Evolutionary conservation across 2,329 filamentous ascomycete species (phyloP).

Genomic region (Colletotrichum eremochloae): DNA sequence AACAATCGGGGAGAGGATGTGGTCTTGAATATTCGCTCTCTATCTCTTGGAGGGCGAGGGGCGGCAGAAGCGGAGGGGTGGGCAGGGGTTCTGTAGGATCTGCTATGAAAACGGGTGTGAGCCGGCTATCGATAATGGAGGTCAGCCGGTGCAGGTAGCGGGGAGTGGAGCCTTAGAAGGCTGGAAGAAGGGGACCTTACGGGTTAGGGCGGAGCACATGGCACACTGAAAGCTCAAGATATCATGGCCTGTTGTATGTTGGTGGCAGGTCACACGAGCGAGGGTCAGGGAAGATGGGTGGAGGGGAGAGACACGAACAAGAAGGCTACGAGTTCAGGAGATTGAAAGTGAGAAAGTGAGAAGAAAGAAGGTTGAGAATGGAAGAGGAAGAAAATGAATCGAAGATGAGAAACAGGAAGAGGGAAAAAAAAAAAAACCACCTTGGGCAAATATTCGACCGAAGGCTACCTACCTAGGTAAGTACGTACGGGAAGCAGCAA

Average conservation of each 20-base stretch:
- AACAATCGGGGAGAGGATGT: conserved; percentile 18
- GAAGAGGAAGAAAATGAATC: conserved; percentile 4
- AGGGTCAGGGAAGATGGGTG: neutral
- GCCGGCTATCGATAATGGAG: conserved; percentile 40
- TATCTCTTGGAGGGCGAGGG: conserved; percentile 14
- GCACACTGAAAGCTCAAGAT: conserved; percentile 39
- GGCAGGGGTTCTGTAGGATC: conserved; percentile 33
- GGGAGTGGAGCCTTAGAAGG: conserved; percentile 35
- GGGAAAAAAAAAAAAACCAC: neutral
- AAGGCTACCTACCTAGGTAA: neutral
- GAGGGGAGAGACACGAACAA: neutral
- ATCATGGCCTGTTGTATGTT: conserved; percentile 28
- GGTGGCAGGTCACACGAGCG: conserved; percentile 37
- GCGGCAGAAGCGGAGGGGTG: conserved; percentile 23
- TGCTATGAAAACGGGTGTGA: conserved; percentile 36
- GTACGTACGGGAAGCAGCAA: conserved; percentile 5
- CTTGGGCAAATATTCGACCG: neutral
- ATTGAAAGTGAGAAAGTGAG: neutral
- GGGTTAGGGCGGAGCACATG: conserved; percentile 38
- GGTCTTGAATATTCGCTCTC: conserved; percentile 17
- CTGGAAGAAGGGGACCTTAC: conserved; percentile 36
- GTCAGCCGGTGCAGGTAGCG: conserved; percentile 41
- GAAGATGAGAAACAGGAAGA: conserved; percentile 23
- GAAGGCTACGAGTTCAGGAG: conserved; percentile 2
- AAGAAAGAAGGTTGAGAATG: neutral